A percentile compares a stretch with the other conserved stretches of the same genome.
Conservation (phyloP, 176 grass and related monocot species). For the Puya raimondii region DNA sequence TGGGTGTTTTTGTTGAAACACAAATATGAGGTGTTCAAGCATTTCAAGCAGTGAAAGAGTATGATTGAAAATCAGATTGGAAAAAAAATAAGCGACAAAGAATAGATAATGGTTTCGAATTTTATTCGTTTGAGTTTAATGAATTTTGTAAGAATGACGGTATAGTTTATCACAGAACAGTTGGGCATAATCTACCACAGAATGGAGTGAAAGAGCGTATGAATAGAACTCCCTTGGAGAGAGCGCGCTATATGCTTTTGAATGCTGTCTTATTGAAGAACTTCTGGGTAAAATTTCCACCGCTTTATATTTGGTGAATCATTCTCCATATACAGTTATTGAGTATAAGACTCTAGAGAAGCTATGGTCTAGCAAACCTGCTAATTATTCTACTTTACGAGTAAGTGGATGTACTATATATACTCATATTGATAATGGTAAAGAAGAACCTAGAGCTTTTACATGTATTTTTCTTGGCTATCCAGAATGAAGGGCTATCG, state of each 20-base stretch:
- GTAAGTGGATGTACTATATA: conserved; percentile 4
- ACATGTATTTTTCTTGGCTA: conserved; percentile 18
- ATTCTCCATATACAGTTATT: not conserved
- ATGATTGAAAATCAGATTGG: not conserved
- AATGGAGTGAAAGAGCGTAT: conserved; percentile 10
- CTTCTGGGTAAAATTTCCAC: not conserved
- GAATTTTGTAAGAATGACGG: not conserved
- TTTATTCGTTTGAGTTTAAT: not conserved
- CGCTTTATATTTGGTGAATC: no score
- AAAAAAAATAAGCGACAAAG: not conserved
- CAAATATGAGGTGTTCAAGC: not conserved
- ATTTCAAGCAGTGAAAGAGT: not conserved
- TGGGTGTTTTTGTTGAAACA: not conserved
- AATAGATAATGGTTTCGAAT: not conserved
- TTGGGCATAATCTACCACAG: not conserved
- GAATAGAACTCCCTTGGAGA: conserved; percentile 20
- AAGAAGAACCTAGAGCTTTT: no score
- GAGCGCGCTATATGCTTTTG: conserved; percentile 9
- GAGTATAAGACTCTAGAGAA: conserved; percentile 5
- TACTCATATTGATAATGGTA: not conserved
- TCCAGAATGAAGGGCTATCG: not conserved
- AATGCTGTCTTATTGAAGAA: not conserved
- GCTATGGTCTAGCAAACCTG: no score
- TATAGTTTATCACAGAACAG: not conserved
- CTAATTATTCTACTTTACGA: no score